These are phyloP conservation scores for Phytopythium ostracodes DNA, from an alignment of 352 stramenopile genomes.

Conservation along the genomic window DNA sequence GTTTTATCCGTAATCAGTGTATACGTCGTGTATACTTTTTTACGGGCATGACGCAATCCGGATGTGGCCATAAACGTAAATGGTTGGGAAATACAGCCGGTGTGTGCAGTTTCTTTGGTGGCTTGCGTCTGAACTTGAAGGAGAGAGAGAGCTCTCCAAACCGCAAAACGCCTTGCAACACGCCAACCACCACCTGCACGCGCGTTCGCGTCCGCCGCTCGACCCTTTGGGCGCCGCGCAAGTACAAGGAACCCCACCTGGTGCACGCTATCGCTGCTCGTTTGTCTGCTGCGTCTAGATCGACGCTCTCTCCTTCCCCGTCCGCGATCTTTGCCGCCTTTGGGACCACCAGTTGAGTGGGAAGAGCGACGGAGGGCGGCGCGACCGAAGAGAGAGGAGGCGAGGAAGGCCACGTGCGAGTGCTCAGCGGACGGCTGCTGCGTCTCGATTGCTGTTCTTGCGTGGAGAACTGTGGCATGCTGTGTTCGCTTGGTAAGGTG, in stretches of 20 bases:
- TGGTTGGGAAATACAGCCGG: background rate
- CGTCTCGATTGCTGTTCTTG: background rate
- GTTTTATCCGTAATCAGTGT: background rate
- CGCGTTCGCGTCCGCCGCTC: slow-evolving; percentile 3
- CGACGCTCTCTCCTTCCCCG: background rate
- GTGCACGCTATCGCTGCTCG: background rate
- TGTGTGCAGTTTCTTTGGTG: background rate
- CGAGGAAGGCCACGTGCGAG: background rate
- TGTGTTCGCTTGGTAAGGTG: background rate
- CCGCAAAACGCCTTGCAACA: slow-evolving; percentile 5
- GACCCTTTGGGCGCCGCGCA: background rate
- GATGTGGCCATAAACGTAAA: background rate
- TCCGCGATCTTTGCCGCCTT: background rate
- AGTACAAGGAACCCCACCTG: background rate
- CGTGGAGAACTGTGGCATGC: background rate
- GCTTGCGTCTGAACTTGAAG: slow-evolving; percentile 6
- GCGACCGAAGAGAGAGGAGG: background rate
- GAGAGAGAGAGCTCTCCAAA: slow-evolving; percentile 1
- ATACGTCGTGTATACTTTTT: background rate
- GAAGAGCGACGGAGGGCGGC: background rate
- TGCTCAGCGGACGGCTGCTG: background rate
- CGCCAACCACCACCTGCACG: background rate
- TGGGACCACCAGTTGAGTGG: background rate
- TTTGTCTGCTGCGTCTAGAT: background rate
- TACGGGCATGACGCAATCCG: background rate